Base-by-base conservation (phyloP, 2,329 filamentous ascomycete genomes). In the Biscogniauxia mediterranea region DNA sequence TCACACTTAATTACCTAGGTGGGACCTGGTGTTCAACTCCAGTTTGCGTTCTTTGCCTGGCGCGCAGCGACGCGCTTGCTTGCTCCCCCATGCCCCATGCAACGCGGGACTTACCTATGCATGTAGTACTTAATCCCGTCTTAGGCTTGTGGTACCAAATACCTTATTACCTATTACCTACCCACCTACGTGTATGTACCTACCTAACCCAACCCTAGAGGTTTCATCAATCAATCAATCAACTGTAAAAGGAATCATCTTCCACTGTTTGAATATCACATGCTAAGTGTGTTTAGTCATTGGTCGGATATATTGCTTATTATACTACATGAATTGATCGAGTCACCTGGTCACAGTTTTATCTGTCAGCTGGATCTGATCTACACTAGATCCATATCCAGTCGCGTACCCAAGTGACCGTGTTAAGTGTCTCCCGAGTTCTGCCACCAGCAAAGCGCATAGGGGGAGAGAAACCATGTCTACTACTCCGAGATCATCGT, bases 401-500 rank as follows among this genome's bases (percentile, higher is more conserved):
- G 38, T 46, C 38, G 15, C 32, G 32, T 38, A 23, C 23, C 23
- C 23, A 23, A 38, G 32, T 38, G 32, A 38, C 32, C n/a, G n/a
- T n/a, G n/a, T n/a, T n/a, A n/a, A n/a, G n/a, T n/a, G n/a, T n/a
- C n/a, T n/a, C n/a, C n/a, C n/a, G n/a, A n/a, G n/a, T n/a, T n/a
- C n/a, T n/a, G n/a, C n/a, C n/a, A n/a, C n/a, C n/a, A n/a, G 26
- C 26, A 28, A 28, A 28, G n/a, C n/a, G n/a, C 26, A 17, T n/a
- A 42, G 15, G 13, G 9, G 13, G 9, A 42, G 9, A 15, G 38
- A 42, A 17, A 7, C 23, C 52, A 72, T 70, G 68, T 69, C 70
- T 50, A 69, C 68, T 17, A 73, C 71, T 28, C 70, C 70, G 19
- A 66, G 64, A 38, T 66, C 66, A 49, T 51, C 52, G 9, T 71